phyloP scores from a whole-genome alignment of 306 rosid species.

The Lablab purpureus region DNA sequence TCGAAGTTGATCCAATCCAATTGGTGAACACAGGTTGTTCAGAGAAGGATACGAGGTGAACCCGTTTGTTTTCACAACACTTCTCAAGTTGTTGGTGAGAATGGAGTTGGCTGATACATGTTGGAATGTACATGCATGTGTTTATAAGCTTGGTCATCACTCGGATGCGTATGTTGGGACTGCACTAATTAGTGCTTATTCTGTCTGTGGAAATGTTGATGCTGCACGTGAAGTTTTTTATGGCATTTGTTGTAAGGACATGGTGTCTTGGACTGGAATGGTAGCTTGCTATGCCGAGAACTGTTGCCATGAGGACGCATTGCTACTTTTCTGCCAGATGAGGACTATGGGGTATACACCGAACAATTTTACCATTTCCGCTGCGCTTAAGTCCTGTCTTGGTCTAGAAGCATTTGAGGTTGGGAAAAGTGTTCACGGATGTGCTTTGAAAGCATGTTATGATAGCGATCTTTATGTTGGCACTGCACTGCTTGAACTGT shows the following conservation, averaged over 20 bases:
- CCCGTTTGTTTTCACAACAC: constrained; percentile 48
- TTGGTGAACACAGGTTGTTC: constrained; percentile 32
- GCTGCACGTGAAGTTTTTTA: constrained; percentile 37
- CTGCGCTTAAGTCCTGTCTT: constrained; percentile 47
- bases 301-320: constrained; percentile 27
- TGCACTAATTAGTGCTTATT: constrained; percentile 45
- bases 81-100: constrained; percentile 48
- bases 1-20: not conserved
- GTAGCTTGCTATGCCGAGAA: constrained; percentile 51
- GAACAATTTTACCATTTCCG: constrained; percentile 36
- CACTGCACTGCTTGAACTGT: constrained; percentile 47
- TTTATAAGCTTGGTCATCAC: constrained; percentile 48
- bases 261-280: constrained; percentile 57
- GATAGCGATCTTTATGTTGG: constrained; percentile 42
- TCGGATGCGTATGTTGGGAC: constrained; percentile 45
- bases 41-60: constrained; percentile 46
- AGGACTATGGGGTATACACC: constrained; percentile 43
- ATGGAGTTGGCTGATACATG: constrained; percentile 43
- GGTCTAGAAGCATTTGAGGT: constrained; percentile 41
- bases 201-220: constrained; percentile 41
- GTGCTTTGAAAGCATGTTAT: constrained; percentile 49
- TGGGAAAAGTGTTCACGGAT: constrained; percentile 49
- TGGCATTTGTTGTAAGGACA: constrained; percentile 40
- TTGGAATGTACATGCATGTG: constrained; percentile 34
- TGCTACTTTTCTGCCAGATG: constrained; percentile 43